These are phyloP conservation scores for Globisporangium parvum DNA, from an alignment of 352 stramenopile genomes.

Conservation along the genomic window DNA sequence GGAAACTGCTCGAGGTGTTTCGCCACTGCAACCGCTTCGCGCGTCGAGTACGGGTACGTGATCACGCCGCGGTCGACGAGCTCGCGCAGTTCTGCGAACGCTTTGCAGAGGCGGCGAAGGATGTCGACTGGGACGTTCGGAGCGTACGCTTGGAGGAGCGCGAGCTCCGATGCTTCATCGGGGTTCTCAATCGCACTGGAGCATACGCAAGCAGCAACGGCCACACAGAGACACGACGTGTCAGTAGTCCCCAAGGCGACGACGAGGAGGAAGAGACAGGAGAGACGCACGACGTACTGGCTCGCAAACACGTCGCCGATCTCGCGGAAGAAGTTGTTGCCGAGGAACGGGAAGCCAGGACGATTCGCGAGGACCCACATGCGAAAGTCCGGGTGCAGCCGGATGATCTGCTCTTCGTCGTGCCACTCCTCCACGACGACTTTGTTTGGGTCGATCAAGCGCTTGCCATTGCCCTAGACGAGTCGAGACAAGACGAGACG, in stretches of 20 bases:
- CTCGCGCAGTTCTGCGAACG: slow-evolving; percentile 89
- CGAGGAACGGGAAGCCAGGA: slow-evolving; percentile 94
- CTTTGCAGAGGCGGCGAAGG: slow-evolving; percentile 76
- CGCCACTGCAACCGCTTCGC: slow-evolving; percentile 91
- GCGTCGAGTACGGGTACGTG: slow-evolving; percentile 92
- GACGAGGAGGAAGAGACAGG: neutral
- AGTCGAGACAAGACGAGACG: neutral
- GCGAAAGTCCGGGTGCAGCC: slow-evolving; percentile 89
- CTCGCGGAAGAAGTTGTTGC: slow-evolving; percentile 95
- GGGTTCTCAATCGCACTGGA: slow-evolving; percentile 88
- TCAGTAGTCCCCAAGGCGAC: too few species aligned
- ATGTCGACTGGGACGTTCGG: slow-evolving; percentile 71
- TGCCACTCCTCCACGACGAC: slow-evolving; percentile 57
- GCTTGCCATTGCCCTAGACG: slow-evolving; percentile 80
- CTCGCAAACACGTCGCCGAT: slow-evolving; percentile 93
- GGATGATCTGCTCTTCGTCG: slow-evolving; percentile 77
- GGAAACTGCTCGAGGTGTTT: slow-evolving; percentile 93
- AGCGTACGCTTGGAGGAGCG: slow-evolving; percentile 88
- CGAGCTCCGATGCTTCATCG: slow-evolving; percentile 88
- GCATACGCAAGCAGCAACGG: too few species aligned
- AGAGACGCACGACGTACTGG: slow-evolving; percentile 43
- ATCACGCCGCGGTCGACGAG: slow-evolving; percentile 87
- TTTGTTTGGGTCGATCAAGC: slow-evolving; percentile 66
- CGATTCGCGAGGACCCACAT: slow-evolving; percentile 95
- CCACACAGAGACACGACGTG: neutral